A percentile compares a stretch with the other conserved stretches of the same genome.
Evolutionary conservation across 1,284 basidiomycete species (phyloP).

Genomic region (Mycosarcoma mackinlayi): DNA sequence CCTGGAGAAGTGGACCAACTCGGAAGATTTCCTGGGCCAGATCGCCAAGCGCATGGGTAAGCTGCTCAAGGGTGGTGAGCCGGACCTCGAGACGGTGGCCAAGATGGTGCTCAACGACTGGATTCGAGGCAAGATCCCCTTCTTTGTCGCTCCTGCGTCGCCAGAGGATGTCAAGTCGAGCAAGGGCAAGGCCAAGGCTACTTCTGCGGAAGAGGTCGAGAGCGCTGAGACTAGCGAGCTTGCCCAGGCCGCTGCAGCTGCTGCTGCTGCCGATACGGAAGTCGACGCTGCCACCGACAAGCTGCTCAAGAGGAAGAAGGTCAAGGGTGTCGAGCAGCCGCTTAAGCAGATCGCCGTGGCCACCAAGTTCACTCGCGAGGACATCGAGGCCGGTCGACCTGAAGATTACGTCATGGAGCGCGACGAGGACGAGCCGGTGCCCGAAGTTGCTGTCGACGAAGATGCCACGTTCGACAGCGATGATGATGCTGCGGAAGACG

Average conservation of each 20-base stretch:
- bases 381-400: constrained; percentile 59
- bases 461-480: constrained; percentile 52
- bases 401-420: constrained; percentile 67
- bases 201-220: constrained; percentile 27
- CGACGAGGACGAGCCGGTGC: constrained; percentile 50
- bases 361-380: constrained; percentile 72
- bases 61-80: constrained; percentile 91
- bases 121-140: constrained; percentile 94
- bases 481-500: constrained; percentile 50
- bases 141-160: constrained; percentile 78
- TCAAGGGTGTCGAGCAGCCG: constrained; percentile 74
- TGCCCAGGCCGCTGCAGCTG: constrained; percentile 10
- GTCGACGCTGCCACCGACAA: constrained; percentile 32
- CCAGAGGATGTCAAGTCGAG: constrained; percentile 35
- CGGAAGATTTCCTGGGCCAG: constrained; percentile 82
- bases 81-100: constrained; percentile 89
- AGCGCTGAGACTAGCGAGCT: constrained; percentile 8
- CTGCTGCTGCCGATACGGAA: constrained; percentile 21
- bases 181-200: constrained; percentile 52
- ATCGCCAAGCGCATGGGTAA: constrained; percentile 92
- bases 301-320: constrained; percentile 67
- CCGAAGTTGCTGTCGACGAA: constrained; percentile 47
- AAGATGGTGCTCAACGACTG: constrained; percentile 97
- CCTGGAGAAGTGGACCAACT: constrained; percentile 71
- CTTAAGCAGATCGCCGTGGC: constrained; percentile 73